Conservation (phyloP, 345 rosid genomes). For the Citrus glauca region DNA sequence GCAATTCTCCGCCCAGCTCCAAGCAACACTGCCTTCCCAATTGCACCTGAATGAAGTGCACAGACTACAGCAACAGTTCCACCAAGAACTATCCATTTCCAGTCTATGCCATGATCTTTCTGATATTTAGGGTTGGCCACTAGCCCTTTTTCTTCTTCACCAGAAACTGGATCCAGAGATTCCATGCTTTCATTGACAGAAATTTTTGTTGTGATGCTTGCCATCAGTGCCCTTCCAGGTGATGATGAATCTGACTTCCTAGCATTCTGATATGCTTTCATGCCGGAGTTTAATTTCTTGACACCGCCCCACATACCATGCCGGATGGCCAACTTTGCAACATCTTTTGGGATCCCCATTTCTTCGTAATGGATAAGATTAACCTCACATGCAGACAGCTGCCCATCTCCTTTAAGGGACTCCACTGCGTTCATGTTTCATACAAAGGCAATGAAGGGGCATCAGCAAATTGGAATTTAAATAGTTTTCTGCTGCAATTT, state of each 20-base stretch:
- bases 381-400: slow-evolving; percentile 78
- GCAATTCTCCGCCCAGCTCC: slow-evolving; percentile 86
- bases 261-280: slow-evolving; percentile 84
- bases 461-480: background rate
- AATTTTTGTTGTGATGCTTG: slow-evolving; percentile 64
- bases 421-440: slow-evolving; percentile 54
- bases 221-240: slow-evolving; percentile 71
- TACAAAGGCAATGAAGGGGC: background rate
- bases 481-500: background rate
- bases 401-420: slow-evolving; percentile 86
- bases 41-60: slow-evolving; percentile 63
- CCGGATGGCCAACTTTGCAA: slow-evolving; percentile 87
- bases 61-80: slow-evolving; percentile 76
- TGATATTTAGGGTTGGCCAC: slow-evolving; percentile 20
- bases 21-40: slow-evolving; percentile 69
- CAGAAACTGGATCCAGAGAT: slow-evolving; percentile 27
- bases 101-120: slow-evolving; percentile 59
- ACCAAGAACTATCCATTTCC: slow-evolving; percentile 88
- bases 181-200: slow-evolving; percentile 39
- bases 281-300: slow-evolving; percentile 76
- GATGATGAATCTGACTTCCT: slow-evolving; percentile 51
- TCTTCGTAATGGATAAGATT: slow-evolving; percentile 85
- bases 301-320: slow-evolving; percentile 99
- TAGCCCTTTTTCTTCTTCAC: slow-evolving; percentile 38
- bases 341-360: slow-evolving; percentile 98